Conservation (phyloP, 1,284 basidiomycete species). For the Malassezia nana region DNA sequence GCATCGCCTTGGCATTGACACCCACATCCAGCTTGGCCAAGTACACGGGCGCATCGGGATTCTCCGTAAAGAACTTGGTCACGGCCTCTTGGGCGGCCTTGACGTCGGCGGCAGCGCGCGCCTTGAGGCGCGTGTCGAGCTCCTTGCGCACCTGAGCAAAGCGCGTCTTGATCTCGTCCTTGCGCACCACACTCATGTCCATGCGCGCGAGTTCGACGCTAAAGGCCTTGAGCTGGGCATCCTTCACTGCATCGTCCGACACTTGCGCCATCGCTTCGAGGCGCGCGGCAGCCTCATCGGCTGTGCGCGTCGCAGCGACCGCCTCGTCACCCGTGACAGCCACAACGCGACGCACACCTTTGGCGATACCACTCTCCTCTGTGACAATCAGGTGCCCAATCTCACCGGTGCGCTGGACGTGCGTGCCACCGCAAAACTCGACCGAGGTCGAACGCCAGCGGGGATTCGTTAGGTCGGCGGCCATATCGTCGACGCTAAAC, state of each 20-base stretch:
- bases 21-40: slow-evolving; percentile 58
- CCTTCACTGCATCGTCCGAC: slow-evolving; percentile 65
- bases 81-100: slow-evolving; percentile 70
- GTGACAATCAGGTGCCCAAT: slow-evolving; percentile 90
- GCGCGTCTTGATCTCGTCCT: slow-evolving; percentile 68
- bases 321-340: slow-evolving; percentile 93
- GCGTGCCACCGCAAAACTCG: slow-evolving; percentile 97
- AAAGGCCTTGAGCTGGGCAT: slow-evolving; percentile 70
- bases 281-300: slow-evolving; percentile 59
- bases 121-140: slow-evolving; percentile 76
- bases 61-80: slow-evolving; percentile 62
- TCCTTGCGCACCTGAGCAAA: slow-evolving; percentile 65
- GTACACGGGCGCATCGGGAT: slow-evolving; percentile 62
- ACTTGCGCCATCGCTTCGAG: slow-evolving; percentile 61
- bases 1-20: slow-evolving; percentile 54
- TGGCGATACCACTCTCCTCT: slow-evolving; percentile 94
- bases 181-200: slow-evolving; percentile 76
- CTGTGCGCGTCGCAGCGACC: slow-evolving; percentile 64
- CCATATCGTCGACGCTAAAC: slow-evolving; percentile 74
- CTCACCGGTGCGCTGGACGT: slow-evolving; percentile 86
- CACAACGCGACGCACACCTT: slow-evolving; percentile 86
- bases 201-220: slow-evolving; percentile 78
- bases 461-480: slow-evolving; percentile 70
- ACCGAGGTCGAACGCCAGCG: slow-evolving; percentile 83
- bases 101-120: slow-evolving; percentile 64